Conservation (phyloP, 2,329 filamentous ascomycete genomes). For the Seiridium unicorne region DNA sequence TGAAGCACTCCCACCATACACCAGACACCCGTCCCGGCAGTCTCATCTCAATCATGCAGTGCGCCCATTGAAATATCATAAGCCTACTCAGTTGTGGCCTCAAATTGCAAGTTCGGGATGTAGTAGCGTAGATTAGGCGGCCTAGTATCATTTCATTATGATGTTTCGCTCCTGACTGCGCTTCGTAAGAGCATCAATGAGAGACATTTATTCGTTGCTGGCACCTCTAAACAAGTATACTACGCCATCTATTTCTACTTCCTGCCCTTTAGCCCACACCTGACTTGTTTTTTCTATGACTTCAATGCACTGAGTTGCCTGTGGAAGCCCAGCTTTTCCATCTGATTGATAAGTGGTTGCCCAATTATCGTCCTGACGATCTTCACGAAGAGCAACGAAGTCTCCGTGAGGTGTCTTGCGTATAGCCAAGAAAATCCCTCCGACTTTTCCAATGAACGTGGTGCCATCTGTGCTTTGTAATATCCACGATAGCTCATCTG, state of each 20-base stretch:
- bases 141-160: too few relatives aligned
- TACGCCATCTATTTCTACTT: background rate
- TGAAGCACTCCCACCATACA: too few relatives aligned
- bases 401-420: background rate
- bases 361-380: background rate
- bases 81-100: too few relatives aligned
- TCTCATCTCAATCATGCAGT: too few relatives aligned
- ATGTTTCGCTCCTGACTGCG: background rate
- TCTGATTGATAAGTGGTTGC: background rate
- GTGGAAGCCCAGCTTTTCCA: background rate
- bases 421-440: conserved; percentile 13
- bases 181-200: background rate
- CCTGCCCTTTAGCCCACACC: background rate
- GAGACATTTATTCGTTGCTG: background rate
- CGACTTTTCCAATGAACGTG: conserved; percentile 17
- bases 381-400: background rate
- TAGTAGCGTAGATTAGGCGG: too few relatives aligned
- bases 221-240: background rate
- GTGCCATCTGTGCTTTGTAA: conserved; percentile 15
- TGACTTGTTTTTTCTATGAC: background rate
- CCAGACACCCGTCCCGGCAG: too few relatives aligned
- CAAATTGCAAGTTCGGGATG: too few relatives aligned
- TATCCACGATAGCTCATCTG: conserved; percentile 16
- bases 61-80: too few relatives aligned
- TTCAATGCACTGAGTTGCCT: background rate